Evolutionary conservation across 768 basidiomycete species (phyloP), one percentile per base, ranked within the genome.

Genomic region (Mycena epipterygia): DNA sequence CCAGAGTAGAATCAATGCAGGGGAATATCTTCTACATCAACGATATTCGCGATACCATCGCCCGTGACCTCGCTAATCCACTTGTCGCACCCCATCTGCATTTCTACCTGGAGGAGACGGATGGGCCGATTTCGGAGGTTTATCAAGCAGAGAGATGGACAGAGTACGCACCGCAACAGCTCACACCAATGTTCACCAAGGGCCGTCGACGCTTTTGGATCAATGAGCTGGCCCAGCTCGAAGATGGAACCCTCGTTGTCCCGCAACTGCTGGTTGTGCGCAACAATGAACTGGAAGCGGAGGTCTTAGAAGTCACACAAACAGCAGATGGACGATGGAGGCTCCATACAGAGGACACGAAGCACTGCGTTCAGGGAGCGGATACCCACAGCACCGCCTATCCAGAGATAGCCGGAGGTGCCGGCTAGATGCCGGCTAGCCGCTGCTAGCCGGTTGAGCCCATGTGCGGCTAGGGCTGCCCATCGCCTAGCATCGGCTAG

Each of bases 21-120:
- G 66, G 67, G 12, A 72, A 76, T 58, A 55, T 62, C 1, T 76
- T 75, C 69, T 76, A 73, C 49, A 55, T 75, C 27, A 76, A 75
- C 42, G 68, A 75, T 55, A 64, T 76, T 33, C 64, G 64, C 23
- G 53, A 64, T 1, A 55, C 61, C 30, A 46, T 75, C 2, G 70
- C 70, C 1, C 68, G 73, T 37, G 70, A 72, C 33, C 17, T 74
- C 3, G 35, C 74, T 1, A 76, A 74, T 51, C 75, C 75, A 9
- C 39, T 55, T 25, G 64, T 74, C n/a, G 71, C 58, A 3, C 56
- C 42, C 2, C 67, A 73, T 37, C 19, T 76, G 33, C 52, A 69
- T 23, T 67, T 72, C 59, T 76, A 73, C 46, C 75, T 74, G 21
- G 64, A 69, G 49, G 75, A 72, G 23, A 41, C n/a, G 5, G 35